These are phyloP conservation scores for Pyrenula massariospora DNA, from an alignment of 495 filamentous ascomycete genomes.

Conservation along the genomic window DNA sequence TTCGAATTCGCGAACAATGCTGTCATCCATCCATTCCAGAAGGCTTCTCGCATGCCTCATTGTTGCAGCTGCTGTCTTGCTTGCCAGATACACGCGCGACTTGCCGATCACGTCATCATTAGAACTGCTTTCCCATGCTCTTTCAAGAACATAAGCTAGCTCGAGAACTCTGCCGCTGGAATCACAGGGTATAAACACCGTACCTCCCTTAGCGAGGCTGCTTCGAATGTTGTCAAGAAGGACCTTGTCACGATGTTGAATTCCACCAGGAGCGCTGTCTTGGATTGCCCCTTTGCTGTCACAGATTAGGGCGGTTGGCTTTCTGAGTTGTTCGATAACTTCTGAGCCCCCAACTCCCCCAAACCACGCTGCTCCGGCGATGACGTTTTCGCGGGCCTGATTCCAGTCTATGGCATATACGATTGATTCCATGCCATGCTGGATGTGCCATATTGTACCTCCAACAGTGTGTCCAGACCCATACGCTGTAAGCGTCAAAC, in stretches of 20 bases:
- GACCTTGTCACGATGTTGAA: constrained; percentile 72
- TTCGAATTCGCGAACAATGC: constrained; percentile 83
- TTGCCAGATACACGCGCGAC: constrained; percentile 70
- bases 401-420: constrained; percentile 99
- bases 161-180: constrained; percentile 92
- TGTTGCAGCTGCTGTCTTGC: constrained; percentile 65
- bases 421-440: constrained; percentile 91
- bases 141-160: constrained; percentile 81
- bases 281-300: constrained; percentile 72
- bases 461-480: constrained; percentile 92
- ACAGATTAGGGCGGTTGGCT: constrained; percentile 87
- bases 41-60: constrained; percentile 86
- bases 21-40: constrained; percentile 98
- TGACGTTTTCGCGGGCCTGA: constrained; percentile 83
- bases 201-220: constrained; percentile 69
- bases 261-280: constrained; percentile 53
- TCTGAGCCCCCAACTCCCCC: constrained; percentile 76
- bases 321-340: constrained; percentile 83
- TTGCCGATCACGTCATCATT: constrained; percentile 46
- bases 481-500: constrained; percentile 93
- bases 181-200: constrained; percentile 90
- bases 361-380: constrained; percentile 87
- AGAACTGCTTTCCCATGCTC: constrained; percentile 71
- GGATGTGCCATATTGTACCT: constrained; percentile 98
- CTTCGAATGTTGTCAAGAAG: constrained; percentile 71